Base-by-base conservation (phyloP, 1,139 yeast species). In the Yamadazyma sp. region DNA sequence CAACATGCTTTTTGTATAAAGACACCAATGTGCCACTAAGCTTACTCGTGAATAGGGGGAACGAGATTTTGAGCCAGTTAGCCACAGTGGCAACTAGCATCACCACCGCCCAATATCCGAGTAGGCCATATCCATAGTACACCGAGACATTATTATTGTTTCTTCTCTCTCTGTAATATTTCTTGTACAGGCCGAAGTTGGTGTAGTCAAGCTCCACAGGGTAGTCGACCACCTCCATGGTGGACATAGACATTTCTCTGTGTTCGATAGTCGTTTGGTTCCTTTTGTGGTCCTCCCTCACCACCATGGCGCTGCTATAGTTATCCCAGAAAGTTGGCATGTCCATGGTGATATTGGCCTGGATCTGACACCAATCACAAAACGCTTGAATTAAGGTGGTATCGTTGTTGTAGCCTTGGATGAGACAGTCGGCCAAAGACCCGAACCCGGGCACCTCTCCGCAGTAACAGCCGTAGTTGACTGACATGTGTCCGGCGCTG, bases 1-100 rank as follows among this genome's bases (percentile, higher is more conserved):
- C 48, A 17, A 75, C 36, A 42, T 65, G 43, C 34, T 61, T 64
- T 51, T 77, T 66, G 50, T 57, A 53, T n/a, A 44, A 29, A 35
- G 69, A 72, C 12, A 62, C 44, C 0, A 65, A 22, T 1, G 37
- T 31, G 7, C 43, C 41, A 11, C 17, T 32, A 15, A 39, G 40
- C 22, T 11, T 29, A 7, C 6, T 15, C 9, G 36, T 36, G 5
- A 45, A 17, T n/a, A 31, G 20, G 5, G 58, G 58, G 39, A 51
- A 50, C 9, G 49, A 24, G 8, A 37, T 36, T 28, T 33, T 45
- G 11, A 43, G 33, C 59, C 57, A 55, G 30, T 54, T 51, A 24
- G 43, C 37, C 8, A 46, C 33, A 2, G 46, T 45, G 22, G 56
- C 53, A 23, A 44, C 36, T 2, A 50, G 8, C 15, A 49, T 37